phyloP scores from a whole-genome alignment of 106 monocot species.

The Vanilla planifolia region DNA sequence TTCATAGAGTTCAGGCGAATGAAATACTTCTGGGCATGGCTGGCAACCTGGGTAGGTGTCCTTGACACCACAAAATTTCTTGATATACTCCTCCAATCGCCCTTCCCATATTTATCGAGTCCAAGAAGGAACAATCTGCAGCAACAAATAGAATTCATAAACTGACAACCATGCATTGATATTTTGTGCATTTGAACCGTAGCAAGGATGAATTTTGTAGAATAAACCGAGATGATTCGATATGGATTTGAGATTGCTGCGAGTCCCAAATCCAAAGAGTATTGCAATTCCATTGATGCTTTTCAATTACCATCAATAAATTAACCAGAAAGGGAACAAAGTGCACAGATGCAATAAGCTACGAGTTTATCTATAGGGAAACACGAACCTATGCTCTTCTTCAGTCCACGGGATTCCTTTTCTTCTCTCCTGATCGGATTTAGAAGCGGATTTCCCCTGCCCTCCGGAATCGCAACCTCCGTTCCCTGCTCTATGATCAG shows the following conservation, averaged over 20 bases:
- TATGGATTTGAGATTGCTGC: background rate
- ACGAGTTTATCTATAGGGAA: no score
- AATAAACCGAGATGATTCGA: no score
- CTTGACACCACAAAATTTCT: conserved; percentile 79
- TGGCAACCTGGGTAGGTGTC: conserved; percentile 91
- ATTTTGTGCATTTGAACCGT: background rate
- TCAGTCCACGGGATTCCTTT: conserved; percentile 96
- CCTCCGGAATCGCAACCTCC: conserved; percentile 25
- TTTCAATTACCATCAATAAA: background rate
- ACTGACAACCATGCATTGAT: background rate
- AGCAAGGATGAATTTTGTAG: no score
- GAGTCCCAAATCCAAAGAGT: background rate
- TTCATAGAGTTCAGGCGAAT: conserved; percentile 88
- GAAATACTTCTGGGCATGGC: conserved; percentile 95
- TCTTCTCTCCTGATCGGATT: conserved; percentile 74
- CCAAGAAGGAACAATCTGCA: conserved; percentile 75
- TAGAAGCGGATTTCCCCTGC: conserved; percentile 46
- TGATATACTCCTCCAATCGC: conserved; percentile 98
- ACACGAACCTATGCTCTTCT: conserved; percentile 78
- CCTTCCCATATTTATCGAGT: conserved; percentile 86
- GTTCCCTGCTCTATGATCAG: conserved; percentile 2
- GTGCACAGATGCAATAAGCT: no score
- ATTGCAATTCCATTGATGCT: background rate
- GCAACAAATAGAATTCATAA: background rate
- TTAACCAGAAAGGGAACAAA: background rate